phyloP scores from a whole-genome alignment of 2,329 filamentous ascomycete genomes.

The Lecanicillium sp. region DNA sequence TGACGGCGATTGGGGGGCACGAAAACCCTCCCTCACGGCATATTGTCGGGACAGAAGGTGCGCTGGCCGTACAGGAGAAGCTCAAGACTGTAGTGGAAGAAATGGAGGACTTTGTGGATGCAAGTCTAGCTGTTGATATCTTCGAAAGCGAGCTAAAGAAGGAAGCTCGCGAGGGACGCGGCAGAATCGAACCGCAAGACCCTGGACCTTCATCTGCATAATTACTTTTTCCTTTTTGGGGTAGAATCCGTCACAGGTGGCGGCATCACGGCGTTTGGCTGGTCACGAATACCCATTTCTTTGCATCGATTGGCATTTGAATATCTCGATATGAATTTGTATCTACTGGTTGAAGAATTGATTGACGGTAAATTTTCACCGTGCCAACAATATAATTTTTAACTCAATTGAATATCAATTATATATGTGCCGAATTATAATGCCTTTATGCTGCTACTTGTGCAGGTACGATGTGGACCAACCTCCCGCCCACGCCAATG shows the following conservation, averaged over 20 bases:
- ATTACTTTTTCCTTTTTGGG: constrained; percentile 19
- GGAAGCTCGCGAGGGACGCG: constrained; percentile 41
- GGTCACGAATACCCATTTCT: constrained; percentile 5
- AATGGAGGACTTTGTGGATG: constrained; percentile 90
- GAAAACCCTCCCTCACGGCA: constrained; percentile 92
- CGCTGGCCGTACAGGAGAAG: constrained; percentile 87
- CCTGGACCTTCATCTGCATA: constrained; percentile 23
- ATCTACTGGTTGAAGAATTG: too few species aligned
- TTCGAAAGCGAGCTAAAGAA: constrained; percentile 50
- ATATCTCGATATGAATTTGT: too few species aligned
- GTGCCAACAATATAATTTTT: too few species aligned
- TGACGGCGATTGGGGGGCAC: constrained; percentile 88
- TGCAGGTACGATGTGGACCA: too few species aligned
- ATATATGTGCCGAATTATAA: too few species aligned
- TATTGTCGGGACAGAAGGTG: constrained; percentile 87
- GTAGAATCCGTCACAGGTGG: too few species aligned
- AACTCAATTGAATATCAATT: too few species aligned
- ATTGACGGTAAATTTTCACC: too few species aligned
- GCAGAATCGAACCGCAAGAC: constrained; percentile 22
- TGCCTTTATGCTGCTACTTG: too few species aligned
- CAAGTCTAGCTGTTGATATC: constrained; percentile 79
- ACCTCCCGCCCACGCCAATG: too few species aligned
- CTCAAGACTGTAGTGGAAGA: constrained; percentile 94
- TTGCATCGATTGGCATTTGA: too few species aligned
- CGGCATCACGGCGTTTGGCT: background rate